These are phyloP conservation scores for Pythium aristosporum DNA, from an alignment of 352 stramenopile species.

Conservation along the genomic window DNA sequence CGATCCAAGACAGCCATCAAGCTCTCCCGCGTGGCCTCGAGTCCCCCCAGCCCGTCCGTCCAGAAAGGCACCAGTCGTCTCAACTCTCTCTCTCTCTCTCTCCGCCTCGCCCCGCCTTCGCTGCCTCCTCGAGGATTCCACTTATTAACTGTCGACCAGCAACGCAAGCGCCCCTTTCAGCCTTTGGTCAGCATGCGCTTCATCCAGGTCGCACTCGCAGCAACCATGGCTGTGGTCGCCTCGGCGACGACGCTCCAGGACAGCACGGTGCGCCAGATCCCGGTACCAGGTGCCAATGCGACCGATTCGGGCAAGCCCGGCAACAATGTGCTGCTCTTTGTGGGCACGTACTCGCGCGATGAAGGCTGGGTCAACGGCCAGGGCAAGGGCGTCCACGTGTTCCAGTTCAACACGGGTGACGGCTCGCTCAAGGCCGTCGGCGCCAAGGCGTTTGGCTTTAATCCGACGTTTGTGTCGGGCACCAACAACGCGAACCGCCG, in stretches of 20 bases:
- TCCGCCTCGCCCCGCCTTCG: not conserved
- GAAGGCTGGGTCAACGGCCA: slow-evolving; percentile 70
- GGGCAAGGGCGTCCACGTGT: slow-evolving; percentile 62
- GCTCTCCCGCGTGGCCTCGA: too few species aligned
- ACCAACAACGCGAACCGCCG: slow-evolving; percentile 11
- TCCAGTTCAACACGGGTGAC: slow-evolving; percentile 43
- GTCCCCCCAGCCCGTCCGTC: too few species aligned
- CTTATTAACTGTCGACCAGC: not conserved
- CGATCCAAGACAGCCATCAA: not conserved
- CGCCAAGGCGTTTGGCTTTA: slow-evolving; percentile 38
- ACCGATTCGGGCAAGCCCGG: not conserved
- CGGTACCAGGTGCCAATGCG: not conserved
- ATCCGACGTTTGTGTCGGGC: slow-evolving; percentile 40
- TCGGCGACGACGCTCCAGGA: not conserved
- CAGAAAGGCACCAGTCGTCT: too few species aligned
- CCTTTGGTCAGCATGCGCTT: not conserved
- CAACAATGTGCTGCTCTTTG: slow-evolving; percentile 43
- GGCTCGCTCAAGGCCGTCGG: slow-evolving; percentile 39
- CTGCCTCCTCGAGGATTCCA: not conserved
- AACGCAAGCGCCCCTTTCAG: slow-evolving; percentile 20
- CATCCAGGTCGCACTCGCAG: not conserved
- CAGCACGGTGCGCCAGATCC: not conserved
- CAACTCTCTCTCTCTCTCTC: too few species aligned
- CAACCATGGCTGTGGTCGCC: not conserved
- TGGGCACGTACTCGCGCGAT: slow-evolving; percentile 60